These are phyloP conservation scores for Guyanaporus albipodus DNA, from an alignment of 768 basidiomycete species.

Conservation along the genomic window DNA sequence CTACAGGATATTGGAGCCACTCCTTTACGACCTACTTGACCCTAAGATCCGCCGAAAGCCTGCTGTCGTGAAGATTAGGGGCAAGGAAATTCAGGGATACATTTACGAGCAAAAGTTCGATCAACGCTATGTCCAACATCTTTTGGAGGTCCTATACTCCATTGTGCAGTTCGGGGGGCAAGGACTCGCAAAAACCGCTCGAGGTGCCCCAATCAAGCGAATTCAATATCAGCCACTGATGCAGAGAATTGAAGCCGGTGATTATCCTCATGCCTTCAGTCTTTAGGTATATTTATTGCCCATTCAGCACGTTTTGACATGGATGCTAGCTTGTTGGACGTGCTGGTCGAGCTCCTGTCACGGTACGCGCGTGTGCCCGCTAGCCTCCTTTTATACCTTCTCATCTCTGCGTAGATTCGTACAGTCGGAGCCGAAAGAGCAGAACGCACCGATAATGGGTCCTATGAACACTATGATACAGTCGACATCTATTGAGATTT, in stretches of 20 bases:
- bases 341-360: conserved; percentile 67
- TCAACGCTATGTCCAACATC: conserved; percentile 64
- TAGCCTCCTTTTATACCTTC: background rate
- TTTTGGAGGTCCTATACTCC: conserved; percentile 73
- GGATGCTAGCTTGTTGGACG: conserved; percentile 72
- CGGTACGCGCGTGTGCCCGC: conserved; percentile 56
- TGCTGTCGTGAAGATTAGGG: conserved; percentile 49
- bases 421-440: conserved; percentile 67
- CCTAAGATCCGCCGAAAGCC: conserved; percentile 56
- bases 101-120: conserved; percentile 75
- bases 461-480: conserved; percentile 65
- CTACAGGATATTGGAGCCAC: conserved; percentile 81
- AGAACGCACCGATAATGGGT: conserved; percentile 48
- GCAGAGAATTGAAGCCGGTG: conserved; percentile 59
- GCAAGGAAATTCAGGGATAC: conserved; percentile 63
- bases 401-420: conserved; percentile 49
- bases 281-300: conserved; percentile 6
- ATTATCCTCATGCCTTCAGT: conserved; percentile 10
- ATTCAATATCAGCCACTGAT: conserved; percentile 62
- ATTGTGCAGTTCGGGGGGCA: conserved; percentile 87
- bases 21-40: conserved; percentile 73
- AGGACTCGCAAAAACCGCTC: conserved; percentile 75
- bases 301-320: conserved; percentile 36
- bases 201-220: conserved; percentile 57
- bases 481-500: conserved; percentile 69